A percentile compares a stretch with the other conserved stretches of the same genome.
Evolutionary conservation across 768 basidiomycete species (phyloP).

Genomic region (Suillus americanus): DNA sequence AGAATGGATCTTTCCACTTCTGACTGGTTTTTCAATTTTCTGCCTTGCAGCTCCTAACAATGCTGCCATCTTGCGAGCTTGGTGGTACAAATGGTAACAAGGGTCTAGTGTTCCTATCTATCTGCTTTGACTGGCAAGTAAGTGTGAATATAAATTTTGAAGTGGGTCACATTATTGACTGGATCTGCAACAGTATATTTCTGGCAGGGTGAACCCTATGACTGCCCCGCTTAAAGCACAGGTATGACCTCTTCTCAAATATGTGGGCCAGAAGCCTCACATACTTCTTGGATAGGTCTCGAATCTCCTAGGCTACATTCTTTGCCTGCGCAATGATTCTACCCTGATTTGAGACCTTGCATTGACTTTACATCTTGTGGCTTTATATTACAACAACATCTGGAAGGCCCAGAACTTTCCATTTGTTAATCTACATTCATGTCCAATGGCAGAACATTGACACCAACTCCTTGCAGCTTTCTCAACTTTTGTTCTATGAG

Average conservation of each 20-base stretch:
- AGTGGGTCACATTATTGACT: too few relatives aligned
- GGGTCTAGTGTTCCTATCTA: slow-evolving; percentile 57
- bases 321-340: slow-evolving; percentile 43
- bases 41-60: slow-evolving; percentile 55
- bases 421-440: slow-evolving; percentile 34
- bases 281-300: slow-evolving; percentile 39
- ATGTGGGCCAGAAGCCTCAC: too few relatives aligned
- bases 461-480: slow-evolving; percentile 19
- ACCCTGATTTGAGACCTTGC: background rate
- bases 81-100: slow-evolving; percentile 69
- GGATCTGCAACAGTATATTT: too few relatives aligned
- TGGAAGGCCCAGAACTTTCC: slow-evolving; percentile 59
- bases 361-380: slow-evolving; percentile 10
- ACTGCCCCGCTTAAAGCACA: too few relatives aligned
- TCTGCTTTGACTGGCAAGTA: too few relatives aligned
- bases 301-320: slow-evolving; percentile 43
- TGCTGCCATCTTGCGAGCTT: slow-evolving; percentile 58
- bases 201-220: too few relatives aligned
- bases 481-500: slow-evolving; percentile 44
- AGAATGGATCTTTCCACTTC: slow-evolving; percentile 49
- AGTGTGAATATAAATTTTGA: too few relatives aligned
- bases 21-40: slow-evolving; percentile 61
- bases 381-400: slow-evolving; percentile 39
- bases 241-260: too few relatives aligned
- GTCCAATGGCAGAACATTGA: background rate